Base-by-base conservation (phyloP, 2,329 filamentous ascomycete genomes). In the Penicillium sp. region DNA sequence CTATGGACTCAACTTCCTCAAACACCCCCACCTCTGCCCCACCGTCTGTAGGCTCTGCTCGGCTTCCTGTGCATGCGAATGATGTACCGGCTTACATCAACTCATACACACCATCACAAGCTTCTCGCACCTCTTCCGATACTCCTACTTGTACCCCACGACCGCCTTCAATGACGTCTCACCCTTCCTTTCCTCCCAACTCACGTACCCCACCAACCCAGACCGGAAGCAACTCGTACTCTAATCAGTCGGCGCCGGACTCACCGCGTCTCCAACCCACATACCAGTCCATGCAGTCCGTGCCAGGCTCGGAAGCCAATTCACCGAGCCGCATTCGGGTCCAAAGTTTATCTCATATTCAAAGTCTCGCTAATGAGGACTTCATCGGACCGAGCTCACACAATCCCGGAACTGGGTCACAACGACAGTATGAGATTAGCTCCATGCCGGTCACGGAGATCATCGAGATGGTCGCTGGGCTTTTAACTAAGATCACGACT, bases 401-500 rank as follows among this genome's bases (percentile, higher is more conserved):
- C 38, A 57, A 77, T 59, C 72, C 77, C 41, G 69, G 75, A 33
- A 71, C 76, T 64, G 77, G 77, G 59, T 67, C 74, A 31, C 78
- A 84, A 57, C 81, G 82, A 53, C 84, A 87, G 70, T 99, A 96
- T 72, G 94, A 97, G 74, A 97, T 99, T 66, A 97, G 92, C 76
- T 89, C 86, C 50, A 97, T 99, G 93, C 94, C 94, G 50, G 95
- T 97, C 53, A 86, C 88, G 62, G 93, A 99, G 70, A 90, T 99
- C 64, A 99, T 99, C 70, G 93, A 97, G 75, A 97, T 99, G 94
- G 94, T 99, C 4, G 94, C 94, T 5, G 94, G 92, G 7, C 82
- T 99, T 25, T 80, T 99, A 59, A 96, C 93, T 54, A 97, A 97
- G 74, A 99, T 99, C 66, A 97, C 94, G 6, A 91, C 90, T 4